Conservation (phyloP, 2,329 filamentous ascomycete genomes). For the Aspergillus tanneri region DNA sequence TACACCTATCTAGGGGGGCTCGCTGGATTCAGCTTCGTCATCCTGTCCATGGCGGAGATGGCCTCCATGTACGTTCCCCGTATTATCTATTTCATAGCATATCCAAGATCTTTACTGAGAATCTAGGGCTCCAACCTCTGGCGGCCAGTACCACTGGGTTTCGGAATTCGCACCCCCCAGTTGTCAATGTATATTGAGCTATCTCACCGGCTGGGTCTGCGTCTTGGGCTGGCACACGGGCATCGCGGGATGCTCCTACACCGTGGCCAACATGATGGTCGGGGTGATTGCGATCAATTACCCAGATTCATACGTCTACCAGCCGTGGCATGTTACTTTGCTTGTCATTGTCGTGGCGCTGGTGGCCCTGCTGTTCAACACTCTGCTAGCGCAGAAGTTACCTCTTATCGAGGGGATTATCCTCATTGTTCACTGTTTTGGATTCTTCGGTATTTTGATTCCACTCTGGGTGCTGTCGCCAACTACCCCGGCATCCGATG, state of each 20-base stretch:
- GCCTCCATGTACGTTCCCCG: conserved; percentile 48
- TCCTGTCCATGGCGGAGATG: conserved; percentile 44
- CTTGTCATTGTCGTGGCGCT: conserved; percentile 47
- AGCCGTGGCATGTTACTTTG: conserved; percentile 34
- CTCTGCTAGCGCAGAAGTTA: conserved; percentile 45
- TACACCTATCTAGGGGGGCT: conserved; percentile 40
- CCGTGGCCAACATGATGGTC: conserved; percentile 37
- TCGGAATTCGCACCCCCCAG: conserved; percentile 38
- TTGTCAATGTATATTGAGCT: conserved; percentile 37
- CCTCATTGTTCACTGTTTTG: conserved; percentile 50
- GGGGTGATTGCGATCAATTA: conserved; percentile 37
- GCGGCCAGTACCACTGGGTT: conserved; percentile 44
- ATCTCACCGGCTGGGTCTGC: conserved; percentile 41
- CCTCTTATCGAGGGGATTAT: conserved; percentile 54
- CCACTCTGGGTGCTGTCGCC: conserved; percentile 37
- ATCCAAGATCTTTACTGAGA: too few relatives aligned
- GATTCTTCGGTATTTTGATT: conserved; percentile 46
- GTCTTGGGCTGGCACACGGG: conserved; percentile 40
- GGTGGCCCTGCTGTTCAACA: conserved; percentile 53
- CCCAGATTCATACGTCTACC: conserved; percentile 24
- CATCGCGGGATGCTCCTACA: conserved; percentile 35
- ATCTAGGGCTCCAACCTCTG: conserved; percentile 37
- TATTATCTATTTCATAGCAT: too few relatives aligned
- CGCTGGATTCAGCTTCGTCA: conserved; percentile 39
- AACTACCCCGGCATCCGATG: conserved; percentile 27